These are phyloP conservation scores for Leishmania gerbilli DNA, from an alignment of 208 protist genomes.

Conservation along the genomic window DNA sequence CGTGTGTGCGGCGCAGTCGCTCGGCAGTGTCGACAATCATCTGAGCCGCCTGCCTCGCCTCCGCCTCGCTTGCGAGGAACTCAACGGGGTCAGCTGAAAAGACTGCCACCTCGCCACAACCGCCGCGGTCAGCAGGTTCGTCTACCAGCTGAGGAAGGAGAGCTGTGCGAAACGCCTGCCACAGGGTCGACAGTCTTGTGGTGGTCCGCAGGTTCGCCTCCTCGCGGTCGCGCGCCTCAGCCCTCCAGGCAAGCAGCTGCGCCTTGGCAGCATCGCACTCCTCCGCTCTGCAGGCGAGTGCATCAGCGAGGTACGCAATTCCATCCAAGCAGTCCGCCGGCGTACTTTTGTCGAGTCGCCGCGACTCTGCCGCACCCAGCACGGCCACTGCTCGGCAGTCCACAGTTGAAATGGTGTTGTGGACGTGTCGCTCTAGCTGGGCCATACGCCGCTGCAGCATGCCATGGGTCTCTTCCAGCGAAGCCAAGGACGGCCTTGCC, in stretches of 20 bases:
- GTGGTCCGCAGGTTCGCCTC: not conserved
- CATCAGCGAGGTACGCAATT: not conserved
- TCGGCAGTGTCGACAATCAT: slow-evolving; percentile 2
- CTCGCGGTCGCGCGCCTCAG: not conserved
- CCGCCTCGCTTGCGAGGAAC: not conserved
- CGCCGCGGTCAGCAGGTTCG: not conserved
- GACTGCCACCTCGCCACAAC: too few relatives aligned
- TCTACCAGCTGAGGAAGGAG: slow-evolving; percentile 20
- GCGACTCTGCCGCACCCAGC: not conserved
- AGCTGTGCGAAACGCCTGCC: not conserved
- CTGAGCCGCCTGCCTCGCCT: not conserved
- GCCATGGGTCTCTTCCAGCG: not conserved
- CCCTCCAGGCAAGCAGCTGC: not conserved
- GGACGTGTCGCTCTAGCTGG: not conserved
- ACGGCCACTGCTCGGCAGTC: not conserved
- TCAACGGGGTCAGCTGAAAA: not conserved
- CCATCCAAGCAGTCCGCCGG: slow-evolving; percentile 5
- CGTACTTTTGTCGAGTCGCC: not conserved
- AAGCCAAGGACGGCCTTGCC: not conserved
- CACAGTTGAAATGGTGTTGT: not conserved
- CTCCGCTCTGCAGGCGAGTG: slow-evolving; percentile 8
- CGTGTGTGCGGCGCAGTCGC: not conserved
- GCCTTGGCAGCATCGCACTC: not conserved
- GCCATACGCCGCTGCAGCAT: not conserved
- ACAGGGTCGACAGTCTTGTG: slow-evolving; percentile 4